Conservation (phyloP, 768 basidiomycete species). For the Phylloporus scabripes region DNA sequence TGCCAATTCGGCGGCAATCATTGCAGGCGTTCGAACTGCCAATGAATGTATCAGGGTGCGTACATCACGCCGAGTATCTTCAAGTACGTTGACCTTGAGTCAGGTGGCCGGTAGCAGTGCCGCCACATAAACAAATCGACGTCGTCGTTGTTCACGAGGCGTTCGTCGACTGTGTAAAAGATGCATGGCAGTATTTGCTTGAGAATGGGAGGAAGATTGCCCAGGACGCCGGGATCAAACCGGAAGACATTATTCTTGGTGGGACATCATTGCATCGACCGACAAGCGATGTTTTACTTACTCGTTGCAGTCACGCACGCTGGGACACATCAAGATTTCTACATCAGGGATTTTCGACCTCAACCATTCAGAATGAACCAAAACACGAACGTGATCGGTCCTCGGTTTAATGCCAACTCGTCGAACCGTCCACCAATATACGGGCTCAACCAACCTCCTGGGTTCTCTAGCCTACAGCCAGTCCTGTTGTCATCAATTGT, state of each 20-base stretch:
- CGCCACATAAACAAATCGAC: constrained; percentile 33
- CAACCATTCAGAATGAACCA: constrained; percentile 15
- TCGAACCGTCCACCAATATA: constrained; percentile 14
- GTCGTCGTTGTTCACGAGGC: constrained; percentile 36
- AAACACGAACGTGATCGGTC: neutral
- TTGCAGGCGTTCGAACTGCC: constrained; percentile 35
- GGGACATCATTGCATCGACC: constrained; percentile 1
- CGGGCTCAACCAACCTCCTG: constrained; percentile 11
- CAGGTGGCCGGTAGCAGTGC: constrained; percentile 44
- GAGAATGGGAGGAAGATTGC: constrained; percentile 31
- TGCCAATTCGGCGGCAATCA: constrained; percentile 24
- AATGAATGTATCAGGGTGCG: constrained; percentile 29
- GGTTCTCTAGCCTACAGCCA: constrained; percentile 15
- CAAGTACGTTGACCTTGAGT: neutral
- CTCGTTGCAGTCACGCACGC: constrained; percentile 34
- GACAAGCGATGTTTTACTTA: neutral
- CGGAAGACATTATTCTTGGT: constrained; percentile 42
- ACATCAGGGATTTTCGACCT: constrained; percentile 32
- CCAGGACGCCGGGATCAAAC: constrained; percentile 29
- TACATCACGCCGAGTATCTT: neutral
- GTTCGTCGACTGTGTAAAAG: constrained; percentile 22
- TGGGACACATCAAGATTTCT: constrained; percentile 39
- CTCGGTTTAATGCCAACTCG: constrained; percentile 6
- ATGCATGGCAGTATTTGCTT: constrained; percentile 39
- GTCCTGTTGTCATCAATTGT: constrained; percentile 32